Evolutionary conservation across 176 grass and related monocot species (phyloP), one percentile per base, ranked within the genome.

Genomic region (Lolium rigidum): DNA sequence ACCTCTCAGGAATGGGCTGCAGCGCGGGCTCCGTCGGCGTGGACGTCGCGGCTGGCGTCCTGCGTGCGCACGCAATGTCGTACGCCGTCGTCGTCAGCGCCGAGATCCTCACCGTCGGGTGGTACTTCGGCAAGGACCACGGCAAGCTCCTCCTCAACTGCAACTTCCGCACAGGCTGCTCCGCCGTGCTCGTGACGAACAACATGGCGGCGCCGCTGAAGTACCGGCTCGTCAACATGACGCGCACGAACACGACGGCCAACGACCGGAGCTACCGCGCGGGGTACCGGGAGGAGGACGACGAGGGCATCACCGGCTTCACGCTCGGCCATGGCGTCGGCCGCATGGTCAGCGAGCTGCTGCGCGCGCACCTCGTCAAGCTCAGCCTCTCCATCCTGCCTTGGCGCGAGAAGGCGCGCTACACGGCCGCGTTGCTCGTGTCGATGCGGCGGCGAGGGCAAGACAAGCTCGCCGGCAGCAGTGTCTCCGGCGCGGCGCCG

Each of bases 1-100:
- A 77, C 82, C 88, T 98, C 41, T 93, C 93, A 14, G 95, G 95
- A 65, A 98, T 95, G 95, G 93, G 95, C 9, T 95, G 93, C 89
- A 83, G 87, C 46, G 95, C 92, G 0, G 89, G 92, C 12, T 74
- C 73, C 81, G 74, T 88, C 20, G 84, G 84, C 39, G 25, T 98
- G 9, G 95, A 95, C 65, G 74, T 76, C 25, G 74, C 74, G 16
- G 26, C 25, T 16, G 74, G 25, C 26, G 9, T 76, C 49, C 74
- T 76, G 49, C 74, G 26, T 0, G 74, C 76, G 52, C 74, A 87
- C 69, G 77, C 77, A 24, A 9, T 63, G 9, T 31, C 25, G 3
- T 79, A 93, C 86, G 95, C 87, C 4, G 79, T 98, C 6, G 87
- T 98, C 1, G 76, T 98, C 18, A 98, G 93, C 85, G 90, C 89